These are phyloP conservation scores for Exophiala calicioides DNA, from an alignment of 2,329 filamentous ascomycete genomes.

Conservation along the genomic window DNA sequence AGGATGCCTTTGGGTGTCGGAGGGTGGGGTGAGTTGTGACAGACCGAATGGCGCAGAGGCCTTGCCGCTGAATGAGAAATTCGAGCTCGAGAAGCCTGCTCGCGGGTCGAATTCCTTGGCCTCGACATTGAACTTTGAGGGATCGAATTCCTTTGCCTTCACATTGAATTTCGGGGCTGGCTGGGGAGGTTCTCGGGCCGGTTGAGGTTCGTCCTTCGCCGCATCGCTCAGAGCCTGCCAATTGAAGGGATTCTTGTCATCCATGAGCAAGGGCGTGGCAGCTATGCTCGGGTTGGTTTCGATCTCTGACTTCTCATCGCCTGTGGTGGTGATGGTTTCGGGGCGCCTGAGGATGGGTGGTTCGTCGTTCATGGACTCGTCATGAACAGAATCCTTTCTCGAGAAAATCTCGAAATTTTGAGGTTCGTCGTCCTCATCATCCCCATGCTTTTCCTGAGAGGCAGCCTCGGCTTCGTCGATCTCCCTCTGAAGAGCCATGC, in stretches of 20 bases:
- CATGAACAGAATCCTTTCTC: constrained; percentile 29
- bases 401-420: constrained; percentile 30
- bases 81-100: constrained; percentile 51
- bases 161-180: constrained; percentile 82
- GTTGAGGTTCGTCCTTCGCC: constrained; percentile 25
- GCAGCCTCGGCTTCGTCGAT: constrained; percentile 76
- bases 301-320: constrained; percentile 48
- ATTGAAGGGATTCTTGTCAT: constrained; percentile 31
- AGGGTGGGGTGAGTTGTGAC: constrained; percentile 1
- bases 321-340: constrained; percentile 25
- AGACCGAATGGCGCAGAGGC: constrained; percentile 37
- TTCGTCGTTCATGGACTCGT: constrained; percentile 49
- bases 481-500: constrained; percentile 76
- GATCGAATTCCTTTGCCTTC: constrained; percentile 77
- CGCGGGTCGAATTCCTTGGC: constrained; percentile 76
- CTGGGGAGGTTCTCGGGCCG: constrained; percentile 40
- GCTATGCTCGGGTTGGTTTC: constrained; percentile 74
- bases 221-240: constrained; percentile 28
- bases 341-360: constrained; percentile 30
- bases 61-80: constrained; percentile 45
- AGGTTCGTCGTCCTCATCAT: constrained; percentile 28
- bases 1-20: constrained; percentile 6
- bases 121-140: constrained; percentile 81
- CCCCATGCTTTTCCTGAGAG: constrained; percentile 36
- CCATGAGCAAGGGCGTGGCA: constrained; percentile 62